Conservation (phyloP, 768 basidiomycete species). For the Rhizopogon vesiculosus region DNA sequence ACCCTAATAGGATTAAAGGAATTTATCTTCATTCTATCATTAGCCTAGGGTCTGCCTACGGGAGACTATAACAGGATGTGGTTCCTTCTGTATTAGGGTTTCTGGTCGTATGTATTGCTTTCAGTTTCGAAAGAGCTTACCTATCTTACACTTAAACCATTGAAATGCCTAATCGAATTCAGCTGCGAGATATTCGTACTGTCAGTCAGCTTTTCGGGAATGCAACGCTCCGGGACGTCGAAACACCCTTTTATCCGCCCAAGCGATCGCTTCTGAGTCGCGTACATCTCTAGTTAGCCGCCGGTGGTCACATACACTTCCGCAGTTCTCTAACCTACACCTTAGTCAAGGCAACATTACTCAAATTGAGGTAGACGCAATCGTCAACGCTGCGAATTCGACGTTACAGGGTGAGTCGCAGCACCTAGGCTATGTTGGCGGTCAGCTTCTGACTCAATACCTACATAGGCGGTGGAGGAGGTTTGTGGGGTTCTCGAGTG, state of each 20-base stretch:
- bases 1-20: too few relatives aligned
- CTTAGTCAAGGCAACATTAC: constrained; percentile 79
- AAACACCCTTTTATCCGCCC: constrained; percentile 32
- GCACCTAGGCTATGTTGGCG: constrained; percentile 1
- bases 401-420: constrained; percentile 53
- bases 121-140: too few relatives aligned
- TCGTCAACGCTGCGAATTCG: constrained; percentile 82
- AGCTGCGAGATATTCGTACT: constrained; percentile 49
- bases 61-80: too few relatives aligned
- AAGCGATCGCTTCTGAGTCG: constrained; percentile 41
- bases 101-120: too few relatives aligned
- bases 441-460: not conserved
- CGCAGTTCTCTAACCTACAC: not conserved
- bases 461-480: constrained; percentile 70
- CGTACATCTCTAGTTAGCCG: constrained; percentile 68
- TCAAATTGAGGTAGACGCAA: constrained; percentile 58
- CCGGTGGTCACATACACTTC: constrained; percentile 4
- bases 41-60: too few relatives aligned
- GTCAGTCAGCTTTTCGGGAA: constrained; percentile 49
- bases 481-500: constrained; percentile 31
- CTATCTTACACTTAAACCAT: not conserved
- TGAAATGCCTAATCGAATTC: constrained; percentile 15
- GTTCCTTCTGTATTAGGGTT: too few relatives aligned
- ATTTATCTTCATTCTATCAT: too few relatives aligned
- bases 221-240: constrained; percentile 31